Evolutionary conservation across 1,284 basidiomycete genomes (phyloP), one percentile per base, ranked within the genome.

Genomic region (Ceratobasidium sp.): DNA sequence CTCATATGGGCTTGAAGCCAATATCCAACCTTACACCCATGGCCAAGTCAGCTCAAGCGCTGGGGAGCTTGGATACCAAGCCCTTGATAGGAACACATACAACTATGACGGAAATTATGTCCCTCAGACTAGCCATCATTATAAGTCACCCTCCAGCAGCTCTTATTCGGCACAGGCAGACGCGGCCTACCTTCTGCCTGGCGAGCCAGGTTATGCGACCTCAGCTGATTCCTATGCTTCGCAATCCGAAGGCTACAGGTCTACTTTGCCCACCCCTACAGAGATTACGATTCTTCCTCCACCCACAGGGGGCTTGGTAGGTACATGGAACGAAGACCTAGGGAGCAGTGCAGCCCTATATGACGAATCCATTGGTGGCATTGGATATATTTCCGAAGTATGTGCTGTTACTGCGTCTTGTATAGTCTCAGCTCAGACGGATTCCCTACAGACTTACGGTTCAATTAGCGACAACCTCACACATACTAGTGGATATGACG

Each of bases 251-350:
- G 62, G 28, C 20, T 75, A 65, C n/a, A 9, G 28, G 26, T 66
- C 73, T 15, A 52, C 50, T n/a, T 20, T 26, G 42, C 62, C n/a
- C 6, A 75, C 73, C 9, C 73, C 73, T 17, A 62, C 61, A 4
- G 73, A 75, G 42, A 56, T 75, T 66, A 75, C 61, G n/a, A 62
- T 75, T 28, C 57, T 75, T 2, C 73, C 73, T 54, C 73, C 73
- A 28, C 73, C 73, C 42, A 48, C 42, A 26, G 61, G 48, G 7
- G 62, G 73, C 17, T 44, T 56, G 28, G 17, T 46, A 40, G 61
- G 62, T 42, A 10, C 44, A 3, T 75, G 61, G 70, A 33, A 46
- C 9, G 73, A 75, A 15, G 62, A 44, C 28, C 20, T 20, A n/a
- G 46, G 44, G 12, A 56, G 50, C 38, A 13, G 28, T 38, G 33